Evolutionary conservation across 108 stramenopile species (phyloP).

Genomic region (Poteriospumella lacustris): DNA sequence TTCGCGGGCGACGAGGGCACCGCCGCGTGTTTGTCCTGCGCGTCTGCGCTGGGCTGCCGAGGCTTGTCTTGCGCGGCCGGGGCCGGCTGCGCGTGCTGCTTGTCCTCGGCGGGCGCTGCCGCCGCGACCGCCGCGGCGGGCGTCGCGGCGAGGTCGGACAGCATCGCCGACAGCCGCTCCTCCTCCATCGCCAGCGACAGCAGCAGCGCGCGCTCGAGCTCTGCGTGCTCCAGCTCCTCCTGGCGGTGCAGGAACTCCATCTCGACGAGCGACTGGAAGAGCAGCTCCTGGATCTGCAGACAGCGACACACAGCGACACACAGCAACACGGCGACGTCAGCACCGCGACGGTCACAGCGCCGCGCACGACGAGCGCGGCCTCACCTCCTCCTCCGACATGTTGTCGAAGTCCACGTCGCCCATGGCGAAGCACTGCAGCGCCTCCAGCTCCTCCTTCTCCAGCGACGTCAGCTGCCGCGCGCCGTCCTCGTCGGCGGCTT

Average conservation of each 20-base stretch:
- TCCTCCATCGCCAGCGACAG: slow-evolving; percentile 45
- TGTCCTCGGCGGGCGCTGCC: not conserved
- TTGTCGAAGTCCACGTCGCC: slow-evolving; percentile 31
- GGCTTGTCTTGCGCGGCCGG: no score
- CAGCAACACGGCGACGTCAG: no score
- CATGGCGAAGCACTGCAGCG: slow-evolving; percentile 32
- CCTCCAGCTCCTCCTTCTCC: slow-evolving; percentile 43
- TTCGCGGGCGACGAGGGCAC: not conserved
- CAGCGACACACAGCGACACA: not conserved
- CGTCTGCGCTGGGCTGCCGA: no score
- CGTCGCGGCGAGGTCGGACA: slow-evolving; percentile 28
- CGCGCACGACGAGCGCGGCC: not conserved
- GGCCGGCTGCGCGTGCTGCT: no score
- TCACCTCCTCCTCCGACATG: slow-evolving; percentile 13
- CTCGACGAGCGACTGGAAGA: slow-evolving; percentile 37
- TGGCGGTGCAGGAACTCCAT: slow-evolving; percentile 45
- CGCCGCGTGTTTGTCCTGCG: not conserved
- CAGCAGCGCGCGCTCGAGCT: slow-evolving; percentile 54
- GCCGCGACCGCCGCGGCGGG: slow-evolving; percentile 17
- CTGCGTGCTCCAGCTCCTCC: slow-evolving; percentile 51
- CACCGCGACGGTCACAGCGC: not conserved
- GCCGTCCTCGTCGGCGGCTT: not conserved
- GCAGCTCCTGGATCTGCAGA: slow-evolving; percentile 29
- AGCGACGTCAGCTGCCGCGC: not conserved
- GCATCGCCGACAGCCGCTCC: slow-evolving; percentile 19